Base-by-base conservation (phyloP, 495 filamentous ascomycete species). In the Penicillium ucsense region DNA sequence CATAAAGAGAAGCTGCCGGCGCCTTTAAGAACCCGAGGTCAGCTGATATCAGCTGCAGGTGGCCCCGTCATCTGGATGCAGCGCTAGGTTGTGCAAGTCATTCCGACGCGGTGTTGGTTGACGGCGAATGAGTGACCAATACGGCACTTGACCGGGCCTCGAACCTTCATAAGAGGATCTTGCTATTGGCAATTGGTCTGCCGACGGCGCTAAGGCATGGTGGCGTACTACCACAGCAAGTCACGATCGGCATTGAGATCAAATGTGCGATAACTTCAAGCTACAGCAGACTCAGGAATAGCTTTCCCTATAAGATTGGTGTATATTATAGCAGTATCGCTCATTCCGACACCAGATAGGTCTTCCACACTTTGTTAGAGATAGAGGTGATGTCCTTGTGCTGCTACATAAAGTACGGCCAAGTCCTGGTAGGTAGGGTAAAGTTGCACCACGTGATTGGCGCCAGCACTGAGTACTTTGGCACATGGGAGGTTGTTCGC, bases 21-120 rank as follows among this genome's bases (percentile, higher is more conserved):
- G 67, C 71, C 49, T 51, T 53, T 59, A 59, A 54, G 54, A 46
- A 50, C 29, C 31, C 31, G 8, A 27, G 38, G 51, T 63, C 61
- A 63, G 58, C 58, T 63, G 61, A 63, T 63, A 56, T 53, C 47
- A 49, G 50, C 48, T 44, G 51, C 50, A 52, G 48, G 37, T 53
- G 77, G 81, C 52, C 11, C 40, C 35, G 31, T 54, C 47, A 54
- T 35, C 48, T 31, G 48, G 48, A 38, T 38, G 43, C 31, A 50
- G 47, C 41, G 40, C 31, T 39, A 41, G 8, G 10, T n/a, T 5
- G 39, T 41, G 39, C 28, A n/a, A 31, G 39, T 30, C 39, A 41
- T 20, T 20, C 20, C 20, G 20, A 20, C 20, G 20, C 20, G 20
- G 28, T 41, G 39, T 3, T 30, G 9, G 39, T 1, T 37, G 35